phyloP scores from a whole-genome alignment of 306 rosid genomes.

The Rosa chinensis region DNA sequence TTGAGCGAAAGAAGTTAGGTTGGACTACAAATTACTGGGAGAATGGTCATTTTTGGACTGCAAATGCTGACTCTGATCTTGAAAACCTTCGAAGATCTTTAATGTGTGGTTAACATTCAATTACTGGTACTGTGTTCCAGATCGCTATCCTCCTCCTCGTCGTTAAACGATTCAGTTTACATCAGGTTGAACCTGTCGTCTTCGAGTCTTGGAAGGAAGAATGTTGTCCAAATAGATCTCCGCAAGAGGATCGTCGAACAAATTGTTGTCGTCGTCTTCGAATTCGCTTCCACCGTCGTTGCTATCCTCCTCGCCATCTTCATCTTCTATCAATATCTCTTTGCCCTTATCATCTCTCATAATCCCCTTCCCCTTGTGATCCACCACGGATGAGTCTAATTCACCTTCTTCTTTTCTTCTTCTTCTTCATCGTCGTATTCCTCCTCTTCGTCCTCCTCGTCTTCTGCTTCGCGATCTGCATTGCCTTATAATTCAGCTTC shows the following conservation, averaged over 20 bases:
- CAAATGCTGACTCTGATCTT: too few relatives aligned
- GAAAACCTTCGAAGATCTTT: too few relatives aligned
- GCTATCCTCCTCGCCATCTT: neutral
- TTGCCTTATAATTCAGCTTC: conserved; percentile 18
- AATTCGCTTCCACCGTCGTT: conserved; percentile 42
- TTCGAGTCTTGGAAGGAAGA: conserved; percentile 86
- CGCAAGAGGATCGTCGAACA: conserved; percentile 80
- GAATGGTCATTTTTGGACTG: too few relatives aligned
- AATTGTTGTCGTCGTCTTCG: conserved; percentile 57
- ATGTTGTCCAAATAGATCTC: conserved; percentile 93
- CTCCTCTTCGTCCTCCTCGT: conserved; percentile 21
- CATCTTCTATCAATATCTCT: conserved; percentile 65
- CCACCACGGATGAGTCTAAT: conserved; percentile 39
- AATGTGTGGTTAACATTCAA: too few relatives aligned
- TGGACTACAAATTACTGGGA: too few relatives aligned
- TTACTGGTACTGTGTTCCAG: too few relatives aligned
- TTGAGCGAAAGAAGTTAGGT: too few relatives aligned
- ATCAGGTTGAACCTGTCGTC: conserved; percentile 51
- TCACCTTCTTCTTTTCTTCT: conserved; percentile 29
- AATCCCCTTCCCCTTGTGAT: conserved; percentile 75
- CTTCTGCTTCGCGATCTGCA: conserved; percentile 25
- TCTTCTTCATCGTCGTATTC: conserved; percentile 12
- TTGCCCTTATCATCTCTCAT: conserved; percentile 73
- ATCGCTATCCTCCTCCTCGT: too few relatives aligned
- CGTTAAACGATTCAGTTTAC: too few relatives aligned